Conservation (phyloP, 768 basidiomycete genomes). For the Leucocoprinus sp. region DNA sequence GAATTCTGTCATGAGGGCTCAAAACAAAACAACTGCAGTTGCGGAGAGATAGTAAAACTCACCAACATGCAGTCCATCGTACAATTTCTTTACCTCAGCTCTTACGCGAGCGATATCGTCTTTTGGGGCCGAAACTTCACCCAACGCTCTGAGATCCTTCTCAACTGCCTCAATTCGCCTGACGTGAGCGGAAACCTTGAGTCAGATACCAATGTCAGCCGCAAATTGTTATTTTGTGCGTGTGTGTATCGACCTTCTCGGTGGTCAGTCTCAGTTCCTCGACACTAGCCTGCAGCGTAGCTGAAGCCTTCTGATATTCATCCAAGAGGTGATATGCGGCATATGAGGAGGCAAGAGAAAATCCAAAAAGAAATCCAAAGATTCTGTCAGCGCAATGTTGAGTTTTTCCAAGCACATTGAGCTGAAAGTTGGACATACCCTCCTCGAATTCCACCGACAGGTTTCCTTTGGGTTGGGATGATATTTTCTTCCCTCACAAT, state of each 20-base stretch:
- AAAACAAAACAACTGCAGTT: neutral
- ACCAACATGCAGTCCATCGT: slow-evolving; percentile 79
- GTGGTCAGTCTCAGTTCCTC: slow-evolving; percentile 81
- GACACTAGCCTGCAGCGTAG: slow-evolving; percentile 81
- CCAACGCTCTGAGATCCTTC: slow-evolving; percentile 76
- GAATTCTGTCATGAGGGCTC: slow-evolving; percentile 44
- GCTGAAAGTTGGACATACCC: slow-evolving; percentile 32
- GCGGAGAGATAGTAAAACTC: slow-evolving; percentile 17
- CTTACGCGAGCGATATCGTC: slow-evolving; percentile 73
- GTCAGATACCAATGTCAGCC: neutral
- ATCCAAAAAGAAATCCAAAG: slow-evolving; percentile 81
- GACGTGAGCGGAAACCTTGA: slow-evolving; percentile 75
- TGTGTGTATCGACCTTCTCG: slow-evolving; percentile 46
- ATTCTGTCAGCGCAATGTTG: slow-evolving; percentile 39
- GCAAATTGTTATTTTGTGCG: neutral
- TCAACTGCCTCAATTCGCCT: slow-evolving; percentile 81
- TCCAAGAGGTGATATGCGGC: slow-evolving; percentile 85
- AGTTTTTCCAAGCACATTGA: neutral
- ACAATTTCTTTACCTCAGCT: slow-evolving; percentile 80
- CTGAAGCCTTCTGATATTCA: slow-evolving; percentile 84
- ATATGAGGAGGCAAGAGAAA: slow-evolving; percentile 80
- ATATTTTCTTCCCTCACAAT: slow-evolving; percentile 22
- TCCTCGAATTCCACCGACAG: slow-evolving; percentile 66
- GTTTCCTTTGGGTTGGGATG: slow-evolving; percentile 55
- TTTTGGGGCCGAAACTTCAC: slow-evolving; percentile 58